Percentiles rank a stretch among this genome's conserved stretches.
These are phyloP conservation scores for Luzula sylvatica DNA, from an alignment of 176 grass and related monocot genomes.

Conservation along the genomic window DNA sequence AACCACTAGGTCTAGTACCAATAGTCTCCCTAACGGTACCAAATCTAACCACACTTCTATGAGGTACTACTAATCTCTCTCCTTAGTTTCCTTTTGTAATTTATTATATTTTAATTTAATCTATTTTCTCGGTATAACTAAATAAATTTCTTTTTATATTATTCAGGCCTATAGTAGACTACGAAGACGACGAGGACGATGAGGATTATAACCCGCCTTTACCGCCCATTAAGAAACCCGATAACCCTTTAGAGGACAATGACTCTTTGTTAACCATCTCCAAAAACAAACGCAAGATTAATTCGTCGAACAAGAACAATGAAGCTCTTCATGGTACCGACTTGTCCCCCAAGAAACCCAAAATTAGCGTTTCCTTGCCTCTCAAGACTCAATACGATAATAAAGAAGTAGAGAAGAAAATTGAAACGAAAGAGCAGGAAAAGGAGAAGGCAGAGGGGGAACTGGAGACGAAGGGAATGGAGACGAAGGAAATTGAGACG, in stretches of 20 bases:
- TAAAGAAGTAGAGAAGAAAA: constrained; percentile 4
- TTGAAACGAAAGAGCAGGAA: background rate
- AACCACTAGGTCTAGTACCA: constrained; percentile 29
- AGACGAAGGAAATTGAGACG: background rate
- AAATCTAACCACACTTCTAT: constrained; percentile 35
- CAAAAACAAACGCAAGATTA: constrained; percentile 35
- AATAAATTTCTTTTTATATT: constrained; percentile 19
- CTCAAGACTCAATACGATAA: too few species aligned
- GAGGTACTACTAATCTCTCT: constrained; percentile 37
- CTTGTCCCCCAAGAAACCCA: constrained; percentile 35
- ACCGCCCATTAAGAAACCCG: constrained; percentile 26
- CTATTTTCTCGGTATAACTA: background rate
- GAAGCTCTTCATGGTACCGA: background rate
- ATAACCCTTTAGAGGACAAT: constrained; percentile 33
- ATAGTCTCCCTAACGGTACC: constrained; percentile 47
- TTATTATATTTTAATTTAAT: constrained; percentile 12
- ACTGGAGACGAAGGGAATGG: constrained; percentile 6
- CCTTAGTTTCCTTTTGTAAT: background rate
- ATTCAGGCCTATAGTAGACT: constrained; percentile 45
- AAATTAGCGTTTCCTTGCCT: constrained; percentile 25
- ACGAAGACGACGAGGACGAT: constrained; percentile 61
- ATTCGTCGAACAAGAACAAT: background rate
- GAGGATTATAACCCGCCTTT: constrained; percentile 38
- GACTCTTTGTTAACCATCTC: constrained; percentile 43
- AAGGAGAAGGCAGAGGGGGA: background rate